Percentiles rank a stretch among this genome's conserved stretches.
Evolutionary conservation across 83 land plant species (phyloP).

Genomic region (Picea abies): DNA sequence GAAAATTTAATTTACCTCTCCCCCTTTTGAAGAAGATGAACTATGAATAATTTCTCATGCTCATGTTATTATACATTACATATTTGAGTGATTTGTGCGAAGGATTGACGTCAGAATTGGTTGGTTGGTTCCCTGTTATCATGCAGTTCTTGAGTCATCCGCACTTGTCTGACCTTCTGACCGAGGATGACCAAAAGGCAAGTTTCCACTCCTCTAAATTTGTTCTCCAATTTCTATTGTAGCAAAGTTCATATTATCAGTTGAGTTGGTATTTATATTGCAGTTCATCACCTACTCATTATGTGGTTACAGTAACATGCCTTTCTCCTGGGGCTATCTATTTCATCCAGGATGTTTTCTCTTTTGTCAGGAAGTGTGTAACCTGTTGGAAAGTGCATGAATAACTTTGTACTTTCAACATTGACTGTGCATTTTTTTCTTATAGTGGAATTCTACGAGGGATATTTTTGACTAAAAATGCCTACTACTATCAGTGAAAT

Average conservation of each 20-base stretch:
- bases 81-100: background rate
- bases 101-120: background rate
- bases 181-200: constrained; percentile 49
- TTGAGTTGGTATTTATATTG: background rate
- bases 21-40: background rate
- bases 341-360: background rate
- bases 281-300: background rate
- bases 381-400: background rate
- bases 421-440: background rate
- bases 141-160: constrained; percentile 58
- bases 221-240: background rate
- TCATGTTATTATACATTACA: background rate
- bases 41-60: background rate
- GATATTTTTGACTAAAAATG: background rate
- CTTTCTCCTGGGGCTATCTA: background rate
- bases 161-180: constrained; percentile 36
- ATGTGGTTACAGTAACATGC: background rate
- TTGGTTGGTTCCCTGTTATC: background rate
- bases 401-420: no score
- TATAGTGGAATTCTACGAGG: background rate
- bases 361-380: background rate
- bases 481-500: background rate
- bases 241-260: background rate
- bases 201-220: background rate
- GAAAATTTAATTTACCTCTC: no score